Base-by-base conservation (phyloP, 2,329 filamentous ascomycete genomes). In the Polytolypa hystricis region DNA sequence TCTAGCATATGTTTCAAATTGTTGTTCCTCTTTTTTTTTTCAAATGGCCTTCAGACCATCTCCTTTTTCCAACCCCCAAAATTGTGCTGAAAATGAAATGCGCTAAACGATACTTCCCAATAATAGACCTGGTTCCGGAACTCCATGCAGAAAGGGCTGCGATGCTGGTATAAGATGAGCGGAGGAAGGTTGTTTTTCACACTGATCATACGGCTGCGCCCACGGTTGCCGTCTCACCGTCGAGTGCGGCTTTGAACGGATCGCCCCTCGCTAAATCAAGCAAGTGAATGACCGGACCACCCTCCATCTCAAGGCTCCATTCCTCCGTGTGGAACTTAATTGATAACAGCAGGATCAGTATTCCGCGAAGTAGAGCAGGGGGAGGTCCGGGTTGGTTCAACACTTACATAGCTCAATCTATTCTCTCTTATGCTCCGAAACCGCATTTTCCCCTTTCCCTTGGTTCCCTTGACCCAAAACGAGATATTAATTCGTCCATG, bases 261-360 rank as follows among this genome's bases (percentile, higher is more conserved):
- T 91, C 70, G 41, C 63, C 67, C 4, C 71, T 75, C 48, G 83
- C 67, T 2, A 72, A 75, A 50, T 84, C 77, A 44, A 95, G 69
- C 57, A 98, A 61, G 54, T 93, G 80, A 46, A 95, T 71, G 46
- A 80, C 74, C 35, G 67, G 67, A 28, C 74, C 74, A 51, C 77
- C 73, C 43, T 72, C 68, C 43, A 74, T 77, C 56, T 79, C 76
- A 50, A 98, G 65, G 54, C 80, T 91, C 87, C 89, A 98, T 67
- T 87, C 83, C 39, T 79, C 74, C 23, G 91, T 98, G 65, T 85
- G 79, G 60, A 94, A 96, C 67, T 79, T n/a, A n/a, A n/a, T n/a
- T n/a, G n/a, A 48, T 25, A 25, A 15, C 6, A 16, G 19, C 14
- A 6, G 4, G 18, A n/a, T n/a, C n/a, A n/a, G n/a, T n/a, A n/a